phyloP scores from a whole-genome alignment of 1,139 yeast species.

The Lodderomyces oxycetoniae region DNA sequence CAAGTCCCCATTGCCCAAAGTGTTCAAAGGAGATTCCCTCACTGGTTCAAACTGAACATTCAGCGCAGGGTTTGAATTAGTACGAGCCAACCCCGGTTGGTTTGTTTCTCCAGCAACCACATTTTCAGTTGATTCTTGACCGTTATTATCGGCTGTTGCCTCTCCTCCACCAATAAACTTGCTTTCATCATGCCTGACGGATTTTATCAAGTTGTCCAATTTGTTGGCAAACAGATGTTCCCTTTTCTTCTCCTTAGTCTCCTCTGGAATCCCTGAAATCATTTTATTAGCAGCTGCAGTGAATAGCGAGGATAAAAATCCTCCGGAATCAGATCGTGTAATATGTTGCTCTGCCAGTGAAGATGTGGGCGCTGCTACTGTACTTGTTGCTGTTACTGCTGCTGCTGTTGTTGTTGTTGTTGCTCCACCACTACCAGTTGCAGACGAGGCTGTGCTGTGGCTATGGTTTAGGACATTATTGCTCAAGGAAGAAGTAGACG shows the following conservation, averaged over 20 bases:
- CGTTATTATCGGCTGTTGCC: conserved; percentile 4
- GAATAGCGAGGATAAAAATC: conserved; percentile 26
- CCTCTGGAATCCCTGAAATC: conserved; percentile 8
- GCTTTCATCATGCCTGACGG: conserved; percentile 13
- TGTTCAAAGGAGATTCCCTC: conserved; percentile 50
- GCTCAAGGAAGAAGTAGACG: too few species aligned
- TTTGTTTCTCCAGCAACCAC: conserved; percentile 2
- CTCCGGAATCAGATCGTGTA: conserved; percentile 15
- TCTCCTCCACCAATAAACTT: background rate
- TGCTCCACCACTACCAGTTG: background rate
- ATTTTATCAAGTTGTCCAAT: conserved; percentile 19
- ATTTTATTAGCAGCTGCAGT: conserved; percentile 27
- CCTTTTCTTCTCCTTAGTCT: conserved; percentile 12
- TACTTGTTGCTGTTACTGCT: background rate
- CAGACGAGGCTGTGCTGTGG: background rate
- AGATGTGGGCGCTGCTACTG: conserved; percentile 1
- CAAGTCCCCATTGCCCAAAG: conserved; percentile 71
- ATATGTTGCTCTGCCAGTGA: conserved; percentile 2
- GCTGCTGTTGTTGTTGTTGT: background rate
- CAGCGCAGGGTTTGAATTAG: conserved; percentile 8
- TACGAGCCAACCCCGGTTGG: background rate
- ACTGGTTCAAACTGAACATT: conserved; percentile 54
- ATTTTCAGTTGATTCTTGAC: conserved; percentile 4
- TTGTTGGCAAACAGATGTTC: conserved; percentile 17
- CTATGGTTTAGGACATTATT: background rate